These are phyloP conservation scores for Adiantum capillusveneris DNA, from an alignment of 75 land plant species.

Conservation along the genomic window DNA sequence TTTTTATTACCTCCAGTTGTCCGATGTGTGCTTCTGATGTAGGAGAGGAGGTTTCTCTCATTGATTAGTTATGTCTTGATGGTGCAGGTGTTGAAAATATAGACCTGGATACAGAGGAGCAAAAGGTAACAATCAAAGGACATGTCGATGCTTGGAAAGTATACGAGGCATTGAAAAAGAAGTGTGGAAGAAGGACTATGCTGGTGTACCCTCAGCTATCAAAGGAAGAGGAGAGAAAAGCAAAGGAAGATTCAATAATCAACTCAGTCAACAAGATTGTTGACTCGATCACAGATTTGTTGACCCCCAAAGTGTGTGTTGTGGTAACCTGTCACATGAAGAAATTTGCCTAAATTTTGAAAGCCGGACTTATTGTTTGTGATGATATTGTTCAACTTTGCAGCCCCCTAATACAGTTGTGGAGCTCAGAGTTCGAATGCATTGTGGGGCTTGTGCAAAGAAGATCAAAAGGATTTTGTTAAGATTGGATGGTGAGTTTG, in stretches of 20 bases:
- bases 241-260: background rate
- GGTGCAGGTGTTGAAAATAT: conserved; percentile 59
- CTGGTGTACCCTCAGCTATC: conserved; percentile 40
- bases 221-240: conserved; percentile 24
- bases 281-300: conserved; percentile 2
- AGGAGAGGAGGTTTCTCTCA: too few relatives aligned
- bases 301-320: conserved; percentile 5
- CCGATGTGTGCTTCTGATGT: too few relatives aligned
- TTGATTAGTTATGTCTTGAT: too few relatives aligned
- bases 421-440: conserved; percentile 45
- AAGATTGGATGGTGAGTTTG: conserved; percentile 37
- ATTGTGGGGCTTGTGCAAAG: conserved; percentile 51
- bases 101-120: conserved; percentile 31
- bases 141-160: conserved; percentile 38
- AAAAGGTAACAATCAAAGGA: conserved; percentile 46
- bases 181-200: conserved; percentile 38
- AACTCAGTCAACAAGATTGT: conserved; percentile 5
- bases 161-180: conserved; percentile 31
- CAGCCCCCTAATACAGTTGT: conserved; percentile 32
- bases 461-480: conserved; percentile 32
- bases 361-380: too few relatives aligned
- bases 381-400: background rate
- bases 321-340: too few relatives aligned
- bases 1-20: too few relatives aligned
- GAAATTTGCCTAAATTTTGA: too few relatives aligned